Percentiles rank a stretch among this genome's conserved stretches.
Conservation (phyloP, 768 basidiomycete genomes). For the Rhodosporidiobolus odoratus region DNA sequence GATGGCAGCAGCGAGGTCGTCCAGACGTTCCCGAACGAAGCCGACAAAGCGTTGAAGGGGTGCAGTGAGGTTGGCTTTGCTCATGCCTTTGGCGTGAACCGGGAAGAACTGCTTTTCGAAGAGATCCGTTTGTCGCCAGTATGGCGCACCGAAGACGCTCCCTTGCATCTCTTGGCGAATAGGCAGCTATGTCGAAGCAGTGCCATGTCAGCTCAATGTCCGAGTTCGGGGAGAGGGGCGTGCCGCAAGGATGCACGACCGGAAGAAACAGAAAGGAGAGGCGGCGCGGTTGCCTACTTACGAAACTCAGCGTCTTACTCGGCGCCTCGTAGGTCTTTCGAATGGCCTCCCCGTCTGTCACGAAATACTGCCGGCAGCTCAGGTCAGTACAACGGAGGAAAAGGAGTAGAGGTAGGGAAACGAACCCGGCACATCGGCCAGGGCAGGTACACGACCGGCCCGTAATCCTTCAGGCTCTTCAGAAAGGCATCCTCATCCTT, state of each 20-base stretch:
- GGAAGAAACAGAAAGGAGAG: neutral
- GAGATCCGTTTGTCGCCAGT: neutral
- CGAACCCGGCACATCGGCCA: conserved; percentile 27
- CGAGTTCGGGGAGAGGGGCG: neutral
- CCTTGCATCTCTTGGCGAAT: conserved; percentile 29
- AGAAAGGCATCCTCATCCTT: conserved; percentile 34
- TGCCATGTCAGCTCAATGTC: neutral
- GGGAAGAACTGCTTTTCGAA: conserved; percentile 27
- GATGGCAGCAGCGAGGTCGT: conserved; percentile 7
- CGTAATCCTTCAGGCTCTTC: conserved; percentile 1
- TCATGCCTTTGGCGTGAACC: conserved; percentile 18
- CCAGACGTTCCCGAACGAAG: neutral
- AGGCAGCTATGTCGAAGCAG: neutral
- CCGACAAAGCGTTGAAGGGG: conserved; percentile 21
- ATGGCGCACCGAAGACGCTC: conserved; percentile 18
- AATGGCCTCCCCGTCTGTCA: conserved; percentile 13
- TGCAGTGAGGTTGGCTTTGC: conserved; percentile 6
- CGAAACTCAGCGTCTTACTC: conserved; percentile 18
- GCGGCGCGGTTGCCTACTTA: neutral
- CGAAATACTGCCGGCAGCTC: conserved; percentile 7
- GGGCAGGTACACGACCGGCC: conserved; percentile 19
- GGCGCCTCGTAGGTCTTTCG: conserved; percentile 20
- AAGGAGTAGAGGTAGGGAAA: neutral
- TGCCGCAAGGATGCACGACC: neutral
- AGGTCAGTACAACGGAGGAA: neutral